These are phyloP conservation scores for Sugiyamaella valdiviana DNA, from an alignment of 805 yeast species.

Conservation along the genomic window DNA sequence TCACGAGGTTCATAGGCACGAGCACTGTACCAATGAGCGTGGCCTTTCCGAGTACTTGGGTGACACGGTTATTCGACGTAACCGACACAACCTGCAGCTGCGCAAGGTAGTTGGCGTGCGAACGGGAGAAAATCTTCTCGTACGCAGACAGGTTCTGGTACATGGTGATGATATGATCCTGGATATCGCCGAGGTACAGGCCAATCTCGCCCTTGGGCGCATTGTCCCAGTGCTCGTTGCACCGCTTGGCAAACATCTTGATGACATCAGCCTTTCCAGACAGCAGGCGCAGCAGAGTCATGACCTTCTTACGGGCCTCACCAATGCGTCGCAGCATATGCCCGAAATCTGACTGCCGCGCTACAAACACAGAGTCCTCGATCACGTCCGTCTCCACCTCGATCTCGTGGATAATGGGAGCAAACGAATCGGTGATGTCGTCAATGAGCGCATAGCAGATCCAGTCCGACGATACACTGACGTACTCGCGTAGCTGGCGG, in stretches of 20 bases:
- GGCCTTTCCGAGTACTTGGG: conserved; percentile 81
- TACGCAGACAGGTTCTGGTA: conserved; percentile 82
- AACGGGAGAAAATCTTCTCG: conserved; percentile 87
- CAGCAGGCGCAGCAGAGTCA: conserved; percentile 83
- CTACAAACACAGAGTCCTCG: conserved; percentile 77
- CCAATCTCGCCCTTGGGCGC: conserved; percentile 87
- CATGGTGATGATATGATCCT: conserved; percentile 96
- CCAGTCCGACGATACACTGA: conserved; percentile 58
- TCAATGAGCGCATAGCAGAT: conserved; percentile 59
- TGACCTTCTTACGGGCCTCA: conserved; percentile 81
- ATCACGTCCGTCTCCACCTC: conserved; percentile 60
- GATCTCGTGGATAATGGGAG: conserved; percentile 52
- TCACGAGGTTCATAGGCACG: conserved; percentile 81
- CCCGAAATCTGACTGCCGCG: conserved; percentile 67
- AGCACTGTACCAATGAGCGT: conserved; percentile 85
- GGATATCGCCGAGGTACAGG: conserved; percentile 87
- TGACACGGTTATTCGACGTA: conserved; percentile 74
- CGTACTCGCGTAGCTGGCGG: conserved; percentile 56
- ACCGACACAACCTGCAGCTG: conserved; percentile 91
- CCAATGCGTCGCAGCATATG: conserved; percentile 76
- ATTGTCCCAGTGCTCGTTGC: conserved; percentile 61
- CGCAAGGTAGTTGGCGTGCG: conserved; percentile 88
- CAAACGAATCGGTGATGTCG: conserved; percentile 60
- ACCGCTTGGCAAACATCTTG: conserved; percentile 91
- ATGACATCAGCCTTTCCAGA: conserved; percentile 95